These are phyloP conservation scores for Lathyrus oleraceus DNA, from an alignment of 306 rosid genomes.

Conservation along the genomic window DNA sequence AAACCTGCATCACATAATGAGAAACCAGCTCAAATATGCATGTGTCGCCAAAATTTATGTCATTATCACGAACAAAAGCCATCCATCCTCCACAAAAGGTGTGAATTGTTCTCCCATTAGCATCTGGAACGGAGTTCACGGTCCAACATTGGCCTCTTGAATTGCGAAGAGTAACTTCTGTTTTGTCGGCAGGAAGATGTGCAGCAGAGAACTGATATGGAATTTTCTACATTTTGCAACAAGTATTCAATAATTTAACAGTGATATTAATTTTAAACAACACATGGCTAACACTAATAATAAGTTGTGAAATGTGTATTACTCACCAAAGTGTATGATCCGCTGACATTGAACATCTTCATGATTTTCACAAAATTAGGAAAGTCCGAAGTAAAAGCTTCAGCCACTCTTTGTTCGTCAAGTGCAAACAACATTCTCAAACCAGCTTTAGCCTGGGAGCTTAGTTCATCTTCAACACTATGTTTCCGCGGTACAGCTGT, in stretches of 20 bases:
- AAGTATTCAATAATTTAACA: conserved; percentile 29
- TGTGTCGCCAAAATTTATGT: conserved; percentile 70
- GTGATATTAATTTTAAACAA: conserved; percentile 23
- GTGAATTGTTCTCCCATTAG: conserved; percentile 73
- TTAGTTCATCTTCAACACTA: conserved; percentile 60
- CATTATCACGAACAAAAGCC: conserved; percentile 89
- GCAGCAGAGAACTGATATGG: conserved; percentile 80
- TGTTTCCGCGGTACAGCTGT: conserved; percentile 58
- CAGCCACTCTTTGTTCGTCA: conserved; percentile 74
- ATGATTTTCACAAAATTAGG: conserved; percentile 88
- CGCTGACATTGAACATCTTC: conserved; percentile 87
- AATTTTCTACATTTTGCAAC: conserved; percentile 65
- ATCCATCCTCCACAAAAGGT: conserved; percentile 97
- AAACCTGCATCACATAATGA: conserved; percentile 67
- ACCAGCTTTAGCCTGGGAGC: conserved; percentile 61
- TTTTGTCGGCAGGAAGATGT: conserved; percentile 72
- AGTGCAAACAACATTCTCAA: conserved; percentile 76
- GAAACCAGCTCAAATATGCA: conserved; percentile 84
- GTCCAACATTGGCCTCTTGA: conserved; percentile 74
- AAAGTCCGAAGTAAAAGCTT: conserved; percentile 72
- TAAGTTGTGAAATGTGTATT: conserved; percentile 17
- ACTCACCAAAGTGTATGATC: conserved; percentile 89
- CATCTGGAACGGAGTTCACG: conserved; percentile 88
- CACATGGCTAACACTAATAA: conserved; percentile 7
- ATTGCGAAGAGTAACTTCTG: conserved; percentile 77